Conservation (phyloP, 2,329 filamentous ascomycete genomes). For the Microdochium nivale region DNA sequence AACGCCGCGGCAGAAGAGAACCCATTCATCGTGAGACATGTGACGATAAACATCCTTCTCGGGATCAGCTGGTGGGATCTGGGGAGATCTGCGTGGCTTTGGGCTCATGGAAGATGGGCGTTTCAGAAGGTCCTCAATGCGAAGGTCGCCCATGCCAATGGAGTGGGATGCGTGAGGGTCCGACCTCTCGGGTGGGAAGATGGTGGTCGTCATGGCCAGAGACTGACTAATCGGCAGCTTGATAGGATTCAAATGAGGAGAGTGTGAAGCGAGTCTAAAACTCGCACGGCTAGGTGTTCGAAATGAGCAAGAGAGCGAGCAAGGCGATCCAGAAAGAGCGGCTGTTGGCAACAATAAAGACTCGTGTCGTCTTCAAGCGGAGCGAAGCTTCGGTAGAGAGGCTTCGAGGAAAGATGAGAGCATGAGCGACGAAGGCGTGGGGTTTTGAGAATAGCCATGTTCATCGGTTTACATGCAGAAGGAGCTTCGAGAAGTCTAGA, state of each 20-base stretch:
- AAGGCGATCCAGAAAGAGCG: neutral
- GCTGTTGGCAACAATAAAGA: neutral
- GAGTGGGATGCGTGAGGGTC: slow-evolving; percentile 1
- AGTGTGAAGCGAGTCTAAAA: neutral
- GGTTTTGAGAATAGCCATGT: too few relatives aligned
- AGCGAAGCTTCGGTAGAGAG: too few relatives aligned
- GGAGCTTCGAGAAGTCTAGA: too few relatives aligned
- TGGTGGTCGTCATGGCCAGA: slow-evolving; percentile 4
- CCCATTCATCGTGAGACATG: slow-evolving; percentile 35
- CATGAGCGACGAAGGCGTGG: too few relatives aligned
- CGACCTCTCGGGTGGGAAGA: neutral
- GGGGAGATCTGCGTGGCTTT: neutral
- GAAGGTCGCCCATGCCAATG: neutral
- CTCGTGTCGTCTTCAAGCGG: too few relatives aligned
- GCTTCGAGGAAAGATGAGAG: too few relatives aligned
- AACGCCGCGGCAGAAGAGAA: slow-evolving; percentile 35
- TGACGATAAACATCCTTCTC: slow-evolving; percentile 22
- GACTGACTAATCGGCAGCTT: neutral
- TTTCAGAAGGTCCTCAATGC: neutral
- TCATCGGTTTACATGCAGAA: too few relatives aligned
- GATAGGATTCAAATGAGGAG: neutral
- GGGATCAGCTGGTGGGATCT: neutral
- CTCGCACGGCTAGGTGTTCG: neutral
- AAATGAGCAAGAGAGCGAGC: neutral
- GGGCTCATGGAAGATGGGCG: neutral